Conservation (phyloP, 1,284 basidiomycete genomes). For the Ustilago lituana region DNA sequence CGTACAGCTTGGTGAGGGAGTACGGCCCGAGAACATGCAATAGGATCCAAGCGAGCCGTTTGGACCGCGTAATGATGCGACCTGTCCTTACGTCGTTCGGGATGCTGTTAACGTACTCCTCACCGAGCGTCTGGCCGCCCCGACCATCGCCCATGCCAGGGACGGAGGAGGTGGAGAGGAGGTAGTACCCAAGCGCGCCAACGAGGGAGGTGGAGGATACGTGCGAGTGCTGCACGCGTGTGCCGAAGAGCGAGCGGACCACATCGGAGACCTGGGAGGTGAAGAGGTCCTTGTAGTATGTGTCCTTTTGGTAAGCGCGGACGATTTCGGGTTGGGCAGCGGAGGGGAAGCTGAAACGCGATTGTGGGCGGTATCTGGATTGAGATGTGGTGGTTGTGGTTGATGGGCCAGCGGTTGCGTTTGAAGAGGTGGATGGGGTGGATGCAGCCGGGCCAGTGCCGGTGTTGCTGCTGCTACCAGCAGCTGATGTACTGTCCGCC, state of each 20-base stretch:
- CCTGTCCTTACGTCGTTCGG: constrained; percentile 58
- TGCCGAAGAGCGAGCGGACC: constrained; percentile 63
- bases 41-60: constrained; percentile 59
- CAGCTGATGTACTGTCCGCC: no score
- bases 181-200: constrained; percentile 66
- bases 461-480: no score
- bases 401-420: neutral
- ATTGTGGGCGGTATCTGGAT: constrained; percentile 22
- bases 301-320: constrained; percentile 47
- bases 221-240: constrained; percentile 65
- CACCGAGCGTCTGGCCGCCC: constrained; percentile 68
- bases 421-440: neutral
- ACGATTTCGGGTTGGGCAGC: constrained; percentile 48
- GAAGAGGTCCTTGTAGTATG: constrained; percentile 67
- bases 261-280: constrained; percentile 66
- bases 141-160: constrained; percentile 26
- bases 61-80: constrained; percentile 49
- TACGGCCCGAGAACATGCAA: constrained; percentile 66
- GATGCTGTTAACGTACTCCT: constrained; percentile 68
- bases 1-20: constrained; percentile 58
- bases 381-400: neutral
- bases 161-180: constrained; percentile 58
- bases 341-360: constrained; percentile 32
- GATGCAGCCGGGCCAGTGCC: no score
- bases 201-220: constrained; percentile 60